phyloP scores from a whole-genome alignment of 1,284 basidiomycete species.

The Golubevia pallescens region DNA sequence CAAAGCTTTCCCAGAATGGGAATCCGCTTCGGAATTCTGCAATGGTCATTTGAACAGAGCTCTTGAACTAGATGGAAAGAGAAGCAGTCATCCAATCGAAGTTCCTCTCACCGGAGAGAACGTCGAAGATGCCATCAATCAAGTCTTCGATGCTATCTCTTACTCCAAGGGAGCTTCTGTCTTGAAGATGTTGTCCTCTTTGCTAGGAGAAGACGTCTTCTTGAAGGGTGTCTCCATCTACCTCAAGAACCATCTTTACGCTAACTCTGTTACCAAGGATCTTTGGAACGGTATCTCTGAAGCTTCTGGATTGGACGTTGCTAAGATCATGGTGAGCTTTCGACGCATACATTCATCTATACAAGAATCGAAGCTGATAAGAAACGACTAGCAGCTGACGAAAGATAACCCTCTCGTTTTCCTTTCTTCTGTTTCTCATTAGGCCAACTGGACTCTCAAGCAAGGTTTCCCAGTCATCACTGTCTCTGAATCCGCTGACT shows the following conservation, averaged over 20 bases:
- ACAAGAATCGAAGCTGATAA: too few species aligned
- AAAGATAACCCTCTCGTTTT: neutral
- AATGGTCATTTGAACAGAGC: conserved; percentile 70
- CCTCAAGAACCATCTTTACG: conserved; percentile 82
- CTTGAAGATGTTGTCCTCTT: conserved; percentile 86
- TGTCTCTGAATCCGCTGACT: conserved; percentile 76
- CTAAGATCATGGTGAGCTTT: conserved; percentile 75
- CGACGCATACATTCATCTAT: too few species aligned
- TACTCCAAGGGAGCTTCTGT: conserved; percentile 69
- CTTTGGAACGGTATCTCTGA: conserved; percentile 87
- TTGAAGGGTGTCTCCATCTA: conserved; percentile 74
- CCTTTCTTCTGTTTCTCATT: neutral
- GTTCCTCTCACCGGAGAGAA: conserved; percentile 69
- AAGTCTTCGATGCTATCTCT: conserved; percentile 59
- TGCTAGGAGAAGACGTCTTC: conserved; percentile 82
- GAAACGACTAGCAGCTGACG: too few species aligned
- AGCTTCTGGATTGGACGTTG: conserved; percentile 79
- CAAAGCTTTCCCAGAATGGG: conserved; percentile 69
- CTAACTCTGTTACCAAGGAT: conserved; percentile 83
- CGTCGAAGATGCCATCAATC: conserved; percentile 58
- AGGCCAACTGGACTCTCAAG: conserved; percentile 84
- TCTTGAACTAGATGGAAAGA: conserved; percentile 81
- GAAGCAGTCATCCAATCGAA: conserved; percentile 93
- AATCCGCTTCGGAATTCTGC: conserved; percentile 69
- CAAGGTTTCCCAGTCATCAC: conserved; percentile 78